Conservation (phyloP, 208 protist species). For the Wallacemonas sp. region DNA sequence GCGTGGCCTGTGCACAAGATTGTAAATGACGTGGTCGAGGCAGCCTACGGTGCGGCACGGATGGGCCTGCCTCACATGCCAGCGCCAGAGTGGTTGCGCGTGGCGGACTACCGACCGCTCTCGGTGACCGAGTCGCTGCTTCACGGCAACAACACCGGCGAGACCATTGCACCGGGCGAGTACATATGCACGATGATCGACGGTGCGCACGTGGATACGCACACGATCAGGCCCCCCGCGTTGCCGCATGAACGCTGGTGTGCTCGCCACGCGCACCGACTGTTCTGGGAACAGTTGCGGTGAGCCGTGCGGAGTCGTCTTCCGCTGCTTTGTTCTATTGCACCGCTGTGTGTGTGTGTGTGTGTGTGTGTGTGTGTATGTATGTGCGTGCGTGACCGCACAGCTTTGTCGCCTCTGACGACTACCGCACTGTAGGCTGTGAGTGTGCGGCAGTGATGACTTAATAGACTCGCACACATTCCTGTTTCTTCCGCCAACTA, state of each 20-base stretch:
- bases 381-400: too few relatives aligned
- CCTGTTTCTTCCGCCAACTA: constrained; percentile 11
- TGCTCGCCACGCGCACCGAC: neutral
- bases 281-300: neutral
- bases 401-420: too few relatives aligned
- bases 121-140: neutral
- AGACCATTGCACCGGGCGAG: neutral
- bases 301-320: too few relatives aligned
- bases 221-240: neutral
- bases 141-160: neutral
- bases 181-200: neutral
- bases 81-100: constrained; percentile 1
- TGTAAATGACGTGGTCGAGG: neutral
- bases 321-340: too few relatives aligned
- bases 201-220: neutral
- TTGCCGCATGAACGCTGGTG: neutral
- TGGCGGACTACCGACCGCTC: neutral
- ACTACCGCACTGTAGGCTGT: too few relatives aligned
- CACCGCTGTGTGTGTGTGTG: too few relatives aligned
- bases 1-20: neutral
- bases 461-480: too few relatives aligned
- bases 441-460: too few relatives aligned
- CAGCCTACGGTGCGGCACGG: neutral
- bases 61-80: neutral
- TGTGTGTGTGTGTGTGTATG: too few relatives aligned